These are phyloP conservation scores for Cercospora nicotianae DNA, from an alignment of 2,329 filamentous ascomycete genomes.

Conservation along the genomic window DNA sequence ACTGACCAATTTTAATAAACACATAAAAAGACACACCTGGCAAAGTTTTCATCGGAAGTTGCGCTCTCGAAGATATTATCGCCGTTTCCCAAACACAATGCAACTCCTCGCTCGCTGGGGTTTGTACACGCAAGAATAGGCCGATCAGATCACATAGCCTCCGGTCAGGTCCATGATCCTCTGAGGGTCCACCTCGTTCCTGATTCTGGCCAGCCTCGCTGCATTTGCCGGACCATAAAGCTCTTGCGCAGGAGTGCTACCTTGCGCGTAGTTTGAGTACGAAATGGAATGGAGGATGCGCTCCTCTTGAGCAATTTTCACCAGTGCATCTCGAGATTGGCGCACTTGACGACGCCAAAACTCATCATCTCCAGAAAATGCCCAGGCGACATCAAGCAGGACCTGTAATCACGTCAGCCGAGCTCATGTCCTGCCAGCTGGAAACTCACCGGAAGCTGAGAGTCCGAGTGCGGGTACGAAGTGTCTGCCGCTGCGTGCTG, in stretches of 20 bases:
- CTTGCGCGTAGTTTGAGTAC: constrained; percentile 7
- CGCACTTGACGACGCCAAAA: constrained; percentile 5
- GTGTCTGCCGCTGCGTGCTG: background rate
- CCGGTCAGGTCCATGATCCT: constrained; percentile 9
- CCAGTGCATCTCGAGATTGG: constrained; percentile 1
- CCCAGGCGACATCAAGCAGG: constrained; percentile 9
- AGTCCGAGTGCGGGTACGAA: constrained; percentile 2
- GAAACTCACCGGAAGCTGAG: constrained; percentile 7
- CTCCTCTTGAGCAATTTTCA: background rate
- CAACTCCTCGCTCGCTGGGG: background rate
- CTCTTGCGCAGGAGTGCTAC: background rate
- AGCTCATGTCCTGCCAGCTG: background rate
- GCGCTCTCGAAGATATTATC: background rate
- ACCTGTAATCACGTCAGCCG: background rate
- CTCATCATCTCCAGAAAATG: background rate
- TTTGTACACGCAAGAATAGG: too few species aligned
- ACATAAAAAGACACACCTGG: background rate
- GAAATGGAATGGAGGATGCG: constrained; percentile 3
- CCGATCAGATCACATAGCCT: constrained; percentile 2
- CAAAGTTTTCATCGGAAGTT: background rate
- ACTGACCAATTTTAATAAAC: background rate
- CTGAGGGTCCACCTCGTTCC: constrained; percentile 3
- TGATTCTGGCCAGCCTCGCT: background rate
- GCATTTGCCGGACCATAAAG: background rate
- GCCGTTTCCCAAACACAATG: background rate